These are phyloP conservation scores for Mycosphaerella arachidis DNA, from an alignment of 2,329 filamentous ascomycete species.

Conservation along the genomic window DNA sequence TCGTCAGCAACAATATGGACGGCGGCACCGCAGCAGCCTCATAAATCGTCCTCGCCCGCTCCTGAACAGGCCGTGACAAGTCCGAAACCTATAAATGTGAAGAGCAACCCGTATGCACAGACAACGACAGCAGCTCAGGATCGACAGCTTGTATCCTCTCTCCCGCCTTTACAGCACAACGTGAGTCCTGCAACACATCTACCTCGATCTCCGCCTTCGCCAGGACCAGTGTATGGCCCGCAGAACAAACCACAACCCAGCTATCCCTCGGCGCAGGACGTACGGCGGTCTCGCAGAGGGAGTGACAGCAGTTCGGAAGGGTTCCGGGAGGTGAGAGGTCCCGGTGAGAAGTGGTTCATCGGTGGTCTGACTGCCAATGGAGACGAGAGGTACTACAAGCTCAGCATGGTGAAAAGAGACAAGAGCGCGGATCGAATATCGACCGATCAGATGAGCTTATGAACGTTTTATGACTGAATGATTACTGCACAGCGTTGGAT, in stretches of 20 bases:
- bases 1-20: slow-evolving; percentile 26
- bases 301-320: slow-evolving; percentile 73
- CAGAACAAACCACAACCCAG: slow-evolving; percentile 31
- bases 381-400: slow-evolving; percentile 78
- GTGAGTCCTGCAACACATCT: slow-evolving; percentile 35
- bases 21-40: slow-evolving; percentile 14
- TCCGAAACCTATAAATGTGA: slow-evolving; percentile 47
- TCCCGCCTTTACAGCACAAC: slow-evolving; percentile 34
- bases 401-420: slow-evolving; percentile 69
- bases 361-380: slow-evolving; percentile 69
- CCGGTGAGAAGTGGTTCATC: slow-evolving; percentile 76
- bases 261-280: slow-evolving; percentile 32
- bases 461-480: slow-evolving; percentile 28
- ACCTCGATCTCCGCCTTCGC: slow-evolving; percentile 34
- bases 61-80: slow-evolving; percentile 29
- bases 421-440: slow-evolving; percentile 71
- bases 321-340: slow-evolving; percentile 69
- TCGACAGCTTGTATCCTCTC: slow-evolving; percentile 38
- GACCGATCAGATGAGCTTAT: slow-evolving; percentile 70
- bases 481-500: slow-evolving; percentile 9
- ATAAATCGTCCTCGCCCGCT: slow-evolving; percentile 18
- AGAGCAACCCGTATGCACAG: slow-evolving; percentile 32
- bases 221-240: slow-evolving; percentile 33
- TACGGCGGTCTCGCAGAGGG: slow-evolving; percentile 50
- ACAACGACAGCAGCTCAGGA: slow-evolving; percentile 31